phyloP scores from a whole-genome alignment of 179 eudicot genomes.

The Beta corolliflora region DNA sequence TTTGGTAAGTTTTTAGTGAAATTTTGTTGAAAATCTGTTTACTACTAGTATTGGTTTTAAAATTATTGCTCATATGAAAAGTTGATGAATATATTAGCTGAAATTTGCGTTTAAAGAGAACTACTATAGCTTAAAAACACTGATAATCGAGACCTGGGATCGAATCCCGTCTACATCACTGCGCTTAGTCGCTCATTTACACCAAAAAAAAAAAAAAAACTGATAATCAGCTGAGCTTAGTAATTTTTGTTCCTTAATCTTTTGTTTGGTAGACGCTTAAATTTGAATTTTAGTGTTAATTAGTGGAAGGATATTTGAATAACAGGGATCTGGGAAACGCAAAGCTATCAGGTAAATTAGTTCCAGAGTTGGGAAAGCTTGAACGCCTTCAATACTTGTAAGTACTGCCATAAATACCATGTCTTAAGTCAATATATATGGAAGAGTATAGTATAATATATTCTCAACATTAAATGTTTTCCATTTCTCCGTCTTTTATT shows the following conservation, averaged over 20 bases:
- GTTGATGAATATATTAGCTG: no score
- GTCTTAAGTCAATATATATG: background rate
- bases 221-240: background rate
- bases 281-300: background rate
- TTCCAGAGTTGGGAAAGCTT: conserved; percentile 82
- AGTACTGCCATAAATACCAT: conserved; percentile 27
- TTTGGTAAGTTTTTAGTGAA: no score
- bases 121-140: no score
- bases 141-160: no score
- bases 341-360: conserved; percentile 72
- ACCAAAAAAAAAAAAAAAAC: background rate
- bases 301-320: background rate
- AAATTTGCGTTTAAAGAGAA: no score
- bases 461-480: conserved; percentile 1
- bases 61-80: no score
- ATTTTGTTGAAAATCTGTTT: no score
- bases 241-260: background rate
- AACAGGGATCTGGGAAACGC: conserved; percentile 91
- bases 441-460: background rate
- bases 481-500: background rate
- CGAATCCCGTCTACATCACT: no score
- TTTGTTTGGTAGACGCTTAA: background rate
- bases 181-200: no score
- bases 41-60: no score
- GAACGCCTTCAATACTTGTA: conserved; percentile 76